Base-by-base conservation (phyloP, 164 flowering plant species). In the Malania oleifera region DNA sequence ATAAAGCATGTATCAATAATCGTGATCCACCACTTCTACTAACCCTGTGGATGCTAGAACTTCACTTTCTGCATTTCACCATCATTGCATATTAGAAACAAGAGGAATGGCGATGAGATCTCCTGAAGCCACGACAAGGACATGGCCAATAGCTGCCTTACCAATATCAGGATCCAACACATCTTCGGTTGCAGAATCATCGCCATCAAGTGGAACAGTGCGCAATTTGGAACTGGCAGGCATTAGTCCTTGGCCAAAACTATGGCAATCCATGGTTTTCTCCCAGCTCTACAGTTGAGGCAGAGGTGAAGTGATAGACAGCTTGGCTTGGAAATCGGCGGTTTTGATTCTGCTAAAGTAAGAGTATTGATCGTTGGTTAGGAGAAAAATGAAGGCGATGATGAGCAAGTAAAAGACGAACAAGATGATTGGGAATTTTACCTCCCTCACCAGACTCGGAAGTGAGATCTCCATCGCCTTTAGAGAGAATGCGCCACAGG, bases 211-310 rank as follows among this genome's bases (percentile, higher is more conserved):
- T n/a, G 90, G 88, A 68, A 81, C 74, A 39, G 88, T 87, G 4
- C 84, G 79, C 64, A 85, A 86, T 69, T 87, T 87, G 62, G 85
- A 87, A 67, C 91, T 87, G 15, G 91, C 91, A 61, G 96, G 96
- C 96, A 87, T 87, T 47, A 87, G 60, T 20, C 96, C 96, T 65
- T 87, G 91, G 50, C 96, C 96, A 27, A 89, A 91, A 75, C 89
- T 87, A 70, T 83, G 74, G 59, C 89, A 82, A 70, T 87, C 96
- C 80, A 87, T 82, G 27, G 87, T 85, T 70, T 87, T 87, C 79
- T 87, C 91, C 96, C 91, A 87, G 70, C 96, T 83, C 91, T 85
- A n/a, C n/a, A n/a, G n/a, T n/a, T n/a, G 63, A 31, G 18, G 38
- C 11, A 20, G 47, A 24, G 44, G 51, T 3, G 65, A 44, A 17